A percentile compares a stretch with the other conserved stretches of the same genome.
Evolutionary conservation across 2,329 filamentous ascomycete species (phyloP).

Genomic region (Aspergillus sp.): DNA sequence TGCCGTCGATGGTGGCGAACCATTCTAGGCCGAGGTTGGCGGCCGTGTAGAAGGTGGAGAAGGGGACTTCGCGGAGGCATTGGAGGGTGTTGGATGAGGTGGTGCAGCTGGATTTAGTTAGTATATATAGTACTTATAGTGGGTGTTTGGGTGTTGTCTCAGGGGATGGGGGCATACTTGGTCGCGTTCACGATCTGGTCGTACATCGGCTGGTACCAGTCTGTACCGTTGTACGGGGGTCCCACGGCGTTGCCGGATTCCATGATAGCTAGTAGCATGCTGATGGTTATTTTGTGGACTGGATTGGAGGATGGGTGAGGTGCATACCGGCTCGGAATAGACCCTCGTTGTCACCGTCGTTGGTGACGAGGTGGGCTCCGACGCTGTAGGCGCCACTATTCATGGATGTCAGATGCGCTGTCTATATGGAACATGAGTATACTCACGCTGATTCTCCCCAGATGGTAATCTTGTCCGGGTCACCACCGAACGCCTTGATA

Average conservation of each 20-base stretch:
- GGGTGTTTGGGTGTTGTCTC: background rate
- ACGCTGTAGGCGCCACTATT: slow-evolving; percentile 35
- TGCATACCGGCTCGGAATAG: slow-evolving; percentile 32
- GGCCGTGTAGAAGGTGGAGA: slow-evolving; percentile 23
- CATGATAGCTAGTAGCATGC: slow-evolving; percentile 28
- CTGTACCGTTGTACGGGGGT: slow-evolving; percentile 35
- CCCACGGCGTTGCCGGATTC: slow-evolving; percentile 35
- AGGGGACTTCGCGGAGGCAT: slow-evolving; percentile 33
- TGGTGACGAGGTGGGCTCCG: slow-evolving; percentile 33
- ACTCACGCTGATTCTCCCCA: slow-evolving; percentile 40
- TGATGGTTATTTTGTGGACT: no score
- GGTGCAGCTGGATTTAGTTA: slow-evolving; percentile 24
- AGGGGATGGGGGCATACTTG: slow-evolving; percentile 17
- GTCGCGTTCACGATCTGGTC: slow-evolving; percentile 30
- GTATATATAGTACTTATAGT: background rate
- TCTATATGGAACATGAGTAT: background rate
- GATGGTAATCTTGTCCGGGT: slow-evolving; percentile 36
- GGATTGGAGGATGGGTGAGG: no score
- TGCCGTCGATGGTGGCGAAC: slow-evolving; percentile 55
- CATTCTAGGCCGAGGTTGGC: slow-evolving; percentile 33
- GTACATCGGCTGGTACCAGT: slow-evolving; percentile 38
- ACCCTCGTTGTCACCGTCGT: slow-evolving; percentile 32
- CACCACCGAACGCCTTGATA: slow-evolving; percentile 36
- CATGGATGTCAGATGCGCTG: background rate
- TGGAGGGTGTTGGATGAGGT: slow-evolving; percentile 28